Conservation (phyloP, 2,329 filamentous ascomycete genomes). For the Fusarium tricinctum region DNA sequence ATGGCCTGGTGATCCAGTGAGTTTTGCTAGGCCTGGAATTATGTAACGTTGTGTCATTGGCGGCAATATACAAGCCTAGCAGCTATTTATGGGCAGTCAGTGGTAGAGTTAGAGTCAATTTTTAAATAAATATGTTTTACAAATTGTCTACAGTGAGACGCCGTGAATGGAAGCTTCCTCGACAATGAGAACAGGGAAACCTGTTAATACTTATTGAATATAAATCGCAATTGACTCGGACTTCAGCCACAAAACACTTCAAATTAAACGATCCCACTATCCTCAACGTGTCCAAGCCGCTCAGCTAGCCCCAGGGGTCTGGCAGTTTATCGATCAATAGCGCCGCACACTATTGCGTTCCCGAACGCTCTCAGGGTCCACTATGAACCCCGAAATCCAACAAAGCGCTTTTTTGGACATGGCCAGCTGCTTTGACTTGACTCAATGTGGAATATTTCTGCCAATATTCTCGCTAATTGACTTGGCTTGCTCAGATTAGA, state of each 20-base stretch:
- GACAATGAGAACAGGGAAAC: too few species aligned
- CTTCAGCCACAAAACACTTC: too few species aligned
- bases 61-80: too few species aligned
- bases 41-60: background rate
- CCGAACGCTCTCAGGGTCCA: constrained; percentile 9
- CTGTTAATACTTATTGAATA: too few species aligned
- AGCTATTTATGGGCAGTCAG: background rate
- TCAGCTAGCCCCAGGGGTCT: constrained; percentile 3
- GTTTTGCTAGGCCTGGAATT: background rate
- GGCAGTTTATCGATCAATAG: constrained; percentile 8
- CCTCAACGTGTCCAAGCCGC: too few species aligned
- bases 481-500: too few species aligned
- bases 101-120: background rate
- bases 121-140: background rate
- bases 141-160: background rate
- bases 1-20: constrained; percentile 2
- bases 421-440: background rate
- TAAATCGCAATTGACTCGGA: too few species aligned
- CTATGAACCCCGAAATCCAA: background rate
- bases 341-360: constrained; percentile 2
- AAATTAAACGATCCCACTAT: too few species aligned
- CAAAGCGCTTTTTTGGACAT: background rate
- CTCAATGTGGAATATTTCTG: too few species aligned
- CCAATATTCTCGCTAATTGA: too few species aligned
- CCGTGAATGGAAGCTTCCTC: too few species aligned